Percentiles rank a stretch among this genome's conserved stretches.
phyloP scores from a whole-genome alignment of 257 asterid species.

The Salvia splendens region DNA sequence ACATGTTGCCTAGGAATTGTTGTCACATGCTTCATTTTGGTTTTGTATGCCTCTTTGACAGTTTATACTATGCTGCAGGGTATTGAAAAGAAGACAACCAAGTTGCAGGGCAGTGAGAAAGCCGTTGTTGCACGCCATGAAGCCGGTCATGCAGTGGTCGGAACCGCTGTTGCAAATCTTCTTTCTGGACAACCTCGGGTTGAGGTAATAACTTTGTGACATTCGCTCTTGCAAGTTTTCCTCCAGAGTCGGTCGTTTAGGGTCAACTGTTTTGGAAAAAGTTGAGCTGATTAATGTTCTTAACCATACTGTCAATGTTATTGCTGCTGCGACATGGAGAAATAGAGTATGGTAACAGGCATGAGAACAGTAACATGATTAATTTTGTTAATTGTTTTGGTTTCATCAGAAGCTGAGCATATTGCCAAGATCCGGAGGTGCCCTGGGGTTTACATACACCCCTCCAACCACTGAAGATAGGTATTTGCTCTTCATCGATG shows the following conservation, averaged over 20 bases:
- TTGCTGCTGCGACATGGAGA: background rate
- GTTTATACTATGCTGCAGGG: constrained; percentile 56
- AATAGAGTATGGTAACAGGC: background rate
- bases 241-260: constrained; percentile 2
- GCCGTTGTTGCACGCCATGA: constrained; percentile 99
- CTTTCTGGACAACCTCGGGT: constrained; percentile 96
- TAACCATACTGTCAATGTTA: background rate
- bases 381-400: constrained; percentile 25
- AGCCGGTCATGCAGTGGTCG: constrained; percentile 99
- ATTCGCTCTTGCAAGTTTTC: constrained; percentile 11
- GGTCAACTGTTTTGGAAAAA: background rate
- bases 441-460: constrained; percentile 89
- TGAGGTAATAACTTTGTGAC: constrained; percentile 58
- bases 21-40: constrained; percentile 11
- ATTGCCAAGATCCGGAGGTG: constrained; percentile 98
- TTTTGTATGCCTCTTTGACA: constrained; percentile 27
- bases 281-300: background rate
- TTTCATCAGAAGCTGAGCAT: constrained; percentile 88
- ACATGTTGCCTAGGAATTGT: constrained; percentile 13
- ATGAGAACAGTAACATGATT: constrained; percentile 11
- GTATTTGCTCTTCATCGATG: constrained; percentile 92
- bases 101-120: constrained; percentile 91
- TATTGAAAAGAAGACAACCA: constrained; percentile 93
- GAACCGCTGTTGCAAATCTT: constrained; percentile 98
- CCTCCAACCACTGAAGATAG: constrained; percentile 94